phyloP scores from a whole-genome alignment of 768 basidiomycete species.

The Leucosporidium scottii region DNA sequence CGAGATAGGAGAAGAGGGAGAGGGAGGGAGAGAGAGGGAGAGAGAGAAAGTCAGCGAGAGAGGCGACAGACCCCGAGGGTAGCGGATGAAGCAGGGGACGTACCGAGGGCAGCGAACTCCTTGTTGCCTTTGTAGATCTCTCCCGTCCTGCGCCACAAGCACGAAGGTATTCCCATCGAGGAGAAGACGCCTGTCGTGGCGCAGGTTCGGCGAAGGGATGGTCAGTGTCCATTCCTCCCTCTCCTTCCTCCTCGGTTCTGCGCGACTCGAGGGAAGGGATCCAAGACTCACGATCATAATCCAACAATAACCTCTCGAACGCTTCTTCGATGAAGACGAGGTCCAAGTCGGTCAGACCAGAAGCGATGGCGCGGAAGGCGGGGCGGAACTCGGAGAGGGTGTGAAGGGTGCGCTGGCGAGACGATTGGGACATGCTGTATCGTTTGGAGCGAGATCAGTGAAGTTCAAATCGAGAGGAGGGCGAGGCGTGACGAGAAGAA shows the following conservation, averaged over 20 bases:
- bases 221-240: background rate
- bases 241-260: background rate
- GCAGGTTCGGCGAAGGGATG: background rate
- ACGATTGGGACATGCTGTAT: conserved; percentile 73
- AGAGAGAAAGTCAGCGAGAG: background rate
- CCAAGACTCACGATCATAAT: conserved; percentile 64
- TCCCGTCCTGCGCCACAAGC: conserved; percentile 90
- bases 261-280: background rate
- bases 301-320: conserved; percentile 86
- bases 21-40: background rate
- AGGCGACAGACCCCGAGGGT: too few relatives aligned
- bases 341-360: conserved; percentile 80
- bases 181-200: conserved; percentile 52
- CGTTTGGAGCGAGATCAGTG: background rate
- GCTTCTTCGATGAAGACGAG: conserved; percentile 96
- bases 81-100: background rate
- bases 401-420: conserved; percentile 83
- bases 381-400: conserved; percentile 54
- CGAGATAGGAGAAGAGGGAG: background rate
- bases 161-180: conserved; percentile 95
- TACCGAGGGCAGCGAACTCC: conserved; percentile 74
- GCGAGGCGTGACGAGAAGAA: background rate
- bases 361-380: conserved; percentile 54
- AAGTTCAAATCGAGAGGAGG: background rate
- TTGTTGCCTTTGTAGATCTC: conserved; percentile 98